Percentiles rank a stretch among this genome's conserved stretches.
Evolutionary conservation across 2,329 filamentous ascomycete species (phyloP).

Genomic region (Beauveria varroae): DNA sequence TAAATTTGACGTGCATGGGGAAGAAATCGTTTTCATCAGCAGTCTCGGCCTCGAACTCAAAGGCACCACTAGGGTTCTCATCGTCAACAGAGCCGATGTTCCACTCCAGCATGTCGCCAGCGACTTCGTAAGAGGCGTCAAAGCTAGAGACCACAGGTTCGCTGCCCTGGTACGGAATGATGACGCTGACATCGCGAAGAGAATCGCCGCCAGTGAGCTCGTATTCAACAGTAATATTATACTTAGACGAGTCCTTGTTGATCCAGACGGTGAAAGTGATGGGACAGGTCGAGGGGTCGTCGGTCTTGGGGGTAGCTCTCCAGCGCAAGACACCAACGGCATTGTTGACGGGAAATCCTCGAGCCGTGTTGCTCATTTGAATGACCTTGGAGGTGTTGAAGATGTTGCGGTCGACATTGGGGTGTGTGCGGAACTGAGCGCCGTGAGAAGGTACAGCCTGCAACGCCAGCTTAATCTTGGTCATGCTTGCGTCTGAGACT

Average conservation of each 20-base stretch:
- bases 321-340: slow-evolving; percentile 88
- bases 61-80: slow-evolving; percentile 74
- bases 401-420: slow-evolving; percentile 84
- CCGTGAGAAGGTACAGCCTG: slow-evolving; percentile 69
- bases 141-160: slow-evolving; percentile 90
- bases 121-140: slow-evolving; percentile 89
- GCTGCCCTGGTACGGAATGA: slow-evolving; percentile 76
- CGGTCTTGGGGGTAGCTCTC: slow-evolving; percentile 75
- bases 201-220: slow-evolving; percentile 76
- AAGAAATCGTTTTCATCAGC: slow-evolving; percentile 92
- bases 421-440: slow-evolving; percentile 89
- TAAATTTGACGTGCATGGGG: slow-evolving; percentile 89
- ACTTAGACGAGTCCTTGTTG: slow-evolving; percentile 77
- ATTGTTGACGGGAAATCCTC: slow-evolving; percentile 92
- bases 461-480: slow-evolving; percentile 83
- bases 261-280: slow-evolving; percentile 98
- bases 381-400: slow-evolving; percentile 80
- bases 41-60: slow-evolving; percentile 90
- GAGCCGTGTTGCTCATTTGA: slow-evolving; percentile 79
- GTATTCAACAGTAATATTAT: slow-evolving; percentile 90
- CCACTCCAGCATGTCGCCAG: slow-evolving; percentile 91
- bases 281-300: slow-evolving; percentile 73
- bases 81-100: slow-evolving; percentile 79
- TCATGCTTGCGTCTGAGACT: slow-evolving; percentile 80
- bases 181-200: slow-evolving; percentile 76